phyloP scores from a whole-genome alignment of 495 filamentous ascomycete species.

The Bombardia bombarda region DNA sequence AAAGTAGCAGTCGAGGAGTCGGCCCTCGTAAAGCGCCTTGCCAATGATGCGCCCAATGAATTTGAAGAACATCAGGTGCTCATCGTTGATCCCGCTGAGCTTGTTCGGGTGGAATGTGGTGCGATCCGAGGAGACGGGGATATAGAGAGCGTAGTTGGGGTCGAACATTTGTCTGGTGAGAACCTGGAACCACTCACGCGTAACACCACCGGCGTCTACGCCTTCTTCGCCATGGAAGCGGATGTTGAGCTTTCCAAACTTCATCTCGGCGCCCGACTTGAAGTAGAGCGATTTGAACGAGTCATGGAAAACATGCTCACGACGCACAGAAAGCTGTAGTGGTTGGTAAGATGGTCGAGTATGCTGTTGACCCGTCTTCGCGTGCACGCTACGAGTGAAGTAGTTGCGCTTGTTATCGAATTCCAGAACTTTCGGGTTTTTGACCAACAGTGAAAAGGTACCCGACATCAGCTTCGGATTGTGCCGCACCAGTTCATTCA shows the following conservation, averaged over 20 bases:
- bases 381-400: slow-evolving; percentile 88
- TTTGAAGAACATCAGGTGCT: slow-evolving; percentile 98
- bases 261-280: slow-evolving; percentile 91
- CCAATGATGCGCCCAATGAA: slow-evolving; percentile 98
- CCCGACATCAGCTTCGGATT: slow-evolving; percentile 98
- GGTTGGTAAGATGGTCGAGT: slow-evolving; percentile 50
- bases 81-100: slow-evolving; percentile 83
- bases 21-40: slow-evolving; percentile 94
- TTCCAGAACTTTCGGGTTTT: slow-evolving; percentile 97
- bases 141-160: slow-evolving; percentile 92
- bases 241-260: slow-evolving; percentile 95
- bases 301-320: slow-evolving; percentile 96
- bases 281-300: slow-evolving; percentile 95
- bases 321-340: slow-evolving; percentile 81
- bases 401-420: slow-evolving; percentile 99
- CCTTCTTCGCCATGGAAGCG: slow-evolving; percentile 97
- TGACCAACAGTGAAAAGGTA: slow-evolving; percentile 88
- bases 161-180: slow-evolving; percentile 98
- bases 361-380: slow-evolving; percentile 58
- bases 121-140: slow-evolving; percentile 92
- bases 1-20: slow-evolving; percentile 97
- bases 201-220: slow-evolving; percentile 95
- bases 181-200: slow-evolving; percentile 98
- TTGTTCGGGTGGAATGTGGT: slow-evolving; percentile 98
- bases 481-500: slow-evolving; percentile 94